Evolutionary conservation across 2,329 filamentous ascomycete species (phyloP).

Genomic region (Diaporthe batatas): DNA sequence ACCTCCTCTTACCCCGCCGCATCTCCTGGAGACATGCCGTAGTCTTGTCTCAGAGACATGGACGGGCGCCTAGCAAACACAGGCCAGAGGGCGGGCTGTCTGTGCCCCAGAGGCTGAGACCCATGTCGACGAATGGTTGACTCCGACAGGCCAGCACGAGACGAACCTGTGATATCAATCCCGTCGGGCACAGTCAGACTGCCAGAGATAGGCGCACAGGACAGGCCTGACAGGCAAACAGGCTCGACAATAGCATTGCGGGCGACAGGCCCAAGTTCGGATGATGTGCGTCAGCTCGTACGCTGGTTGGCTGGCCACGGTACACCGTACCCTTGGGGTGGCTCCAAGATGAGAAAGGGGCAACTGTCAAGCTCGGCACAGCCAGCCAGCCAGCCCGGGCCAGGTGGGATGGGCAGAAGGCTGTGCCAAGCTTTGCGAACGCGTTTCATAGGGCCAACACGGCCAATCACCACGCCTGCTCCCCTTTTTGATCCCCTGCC

Average conservation of each 20-base stretch:
- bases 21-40: slow-evolving; percentile 15
- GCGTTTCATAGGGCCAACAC: slow-evolving; percentile 27
- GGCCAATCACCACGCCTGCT: slow-evolving; percentile 13
- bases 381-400: slow-evolving; percentile 29
- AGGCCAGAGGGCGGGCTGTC: not conserved
- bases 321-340: not conserved
- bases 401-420: slow-evolving; percentile 3
- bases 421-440: slow-evolving; percentile 37
- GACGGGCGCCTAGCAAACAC: slow-evolving; percentile 21
- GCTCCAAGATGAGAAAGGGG: slow-evolving; percentile 37
- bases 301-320: too few species aligned
- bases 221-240: too few species aligned
- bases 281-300: slow-evolving; percentile 34
- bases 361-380: slow-evolving; percentile 34
- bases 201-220: too few species aligned
- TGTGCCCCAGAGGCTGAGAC: not conserved
- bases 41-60: slow-evolving; percentile 25
- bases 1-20: slow-evolving; percentile 16
- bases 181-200: not conserved
- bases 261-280: slow-evolving; percentile 4
- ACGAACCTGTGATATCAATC: slow-evolving; percentile 18
- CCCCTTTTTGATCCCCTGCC: slow-evolving; percentile 30
- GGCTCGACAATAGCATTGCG: slow-evolving; percentile 28
- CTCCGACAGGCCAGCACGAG: slow-evolving; percentile 20
- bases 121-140: slow-evolving; percentile 18